Evolutionary conservation across 176 grass and related monocot species (phyloP).

Genomic region (Aegilops tauschii): DNA sequence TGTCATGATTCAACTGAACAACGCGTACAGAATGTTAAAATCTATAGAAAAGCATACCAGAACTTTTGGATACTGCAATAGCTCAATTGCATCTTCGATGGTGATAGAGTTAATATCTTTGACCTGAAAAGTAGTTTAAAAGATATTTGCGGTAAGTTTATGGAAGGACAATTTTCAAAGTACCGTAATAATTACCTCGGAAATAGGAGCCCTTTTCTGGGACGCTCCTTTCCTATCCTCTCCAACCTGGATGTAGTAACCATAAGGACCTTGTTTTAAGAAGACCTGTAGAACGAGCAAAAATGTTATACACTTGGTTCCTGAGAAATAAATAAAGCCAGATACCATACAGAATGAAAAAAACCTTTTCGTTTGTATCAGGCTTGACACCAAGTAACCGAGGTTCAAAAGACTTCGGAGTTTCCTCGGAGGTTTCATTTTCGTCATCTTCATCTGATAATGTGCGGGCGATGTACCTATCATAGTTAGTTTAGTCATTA

Average conservation of each 20-base stretch:
- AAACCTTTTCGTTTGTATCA: conserved; percentile 65
- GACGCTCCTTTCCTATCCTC: conserved; percentile 65
- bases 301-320: conserved; percentile 1
- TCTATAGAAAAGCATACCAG: conserved; percentile 52
- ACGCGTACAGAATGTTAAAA: not conserved
- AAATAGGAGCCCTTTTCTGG: conserved; percentile 75
- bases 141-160: conserved; percentile 1
- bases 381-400: conserved; percentile 65
- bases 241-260: conserved; percentile 85
- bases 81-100: conserved; percentile 75
- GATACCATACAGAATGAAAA: conserved; percentile 13
- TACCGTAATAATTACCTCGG: conserved; percentile 43
- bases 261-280: conserved; percentile 88
- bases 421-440: conserved; percentile 34
- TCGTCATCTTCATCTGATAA: conserved; percentile 75
- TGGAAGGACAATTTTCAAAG: conserved; percentile 11
- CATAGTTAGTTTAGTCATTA: conserved; percentile 28
- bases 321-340: conserved; percentile 13
- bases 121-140: conserved; percentile 47
- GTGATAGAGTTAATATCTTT: conserved; percentile 63
- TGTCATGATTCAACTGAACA: conserved; percentile 20
- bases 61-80: conserved; percentile 80
- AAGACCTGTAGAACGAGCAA: conserved; percentile 49
- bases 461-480: conserved; percentile 72
- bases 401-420: conserved; percentile 42